Percentiles rank a stretch among this genome's conserved stretches.
Conservation (phyloP, 2,329 filamentous ascomycete species). For the Meredithiella fracta region DNA sequence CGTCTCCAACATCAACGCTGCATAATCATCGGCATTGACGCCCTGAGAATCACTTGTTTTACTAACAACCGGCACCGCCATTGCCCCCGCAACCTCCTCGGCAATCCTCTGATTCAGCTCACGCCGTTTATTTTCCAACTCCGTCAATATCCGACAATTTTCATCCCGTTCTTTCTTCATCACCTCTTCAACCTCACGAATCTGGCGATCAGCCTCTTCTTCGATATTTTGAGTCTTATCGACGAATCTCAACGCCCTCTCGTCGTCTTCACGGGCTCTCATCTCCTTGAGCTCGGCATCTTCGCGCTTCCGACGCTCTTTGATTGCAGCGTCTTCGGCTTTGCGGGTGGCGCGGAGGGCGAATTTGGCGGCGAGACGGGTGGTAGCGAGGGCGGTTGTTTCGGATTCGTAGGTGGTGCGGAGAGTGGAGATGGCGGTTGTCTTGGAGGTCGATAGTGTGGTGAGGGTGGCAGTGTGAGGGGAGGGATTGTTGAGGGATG, state of each 20-base stretch:
- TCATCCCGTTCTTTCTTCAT: not conserved
- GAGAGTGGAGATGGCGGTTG: constrained; percentile 13
- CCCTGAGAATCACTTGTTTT: not conserved
- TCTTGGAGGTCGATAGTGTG: not conserved
- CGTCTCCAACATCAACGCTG: constrained; percentile 6
- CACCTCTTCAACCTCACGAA: not conserved
- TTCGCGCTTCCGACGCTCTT: not conserved
- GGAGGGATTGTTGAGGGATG: constrained; percentile 22
- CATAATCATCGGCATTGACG: not conserved
- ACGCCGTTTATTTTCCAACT: not conserved
- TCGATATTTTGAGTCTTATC: constrained; percentile 21
- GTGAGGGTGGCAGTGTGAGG: constrained; percentile 13
- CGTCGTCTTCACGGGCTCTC: constrained; percentile 17
- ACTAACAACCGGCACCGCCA: not conserved
- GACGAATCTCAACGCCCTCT: constrained; percentile 21
- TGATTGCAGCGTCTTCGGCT: not conserved
- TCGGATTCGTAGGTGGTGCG: not conserved
- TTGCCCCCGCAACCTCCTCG: not conserved
- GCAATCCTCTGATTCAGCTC: not conserved
- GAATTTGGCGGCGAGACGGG: not conserved
- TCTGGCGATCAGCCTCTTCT: not conserved
- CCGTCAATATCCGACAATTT: not conserved
- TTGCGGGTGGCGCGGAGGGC: not conserved
- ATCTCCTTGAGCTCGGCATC: constrained; percentile 23
- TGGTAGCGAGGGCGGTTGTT: not conserved